phyloP scores from a whole-genome alignment of 2,329 filamentous ascomycete genomes.

The Teratosphaeria gauchensis region DNA sequence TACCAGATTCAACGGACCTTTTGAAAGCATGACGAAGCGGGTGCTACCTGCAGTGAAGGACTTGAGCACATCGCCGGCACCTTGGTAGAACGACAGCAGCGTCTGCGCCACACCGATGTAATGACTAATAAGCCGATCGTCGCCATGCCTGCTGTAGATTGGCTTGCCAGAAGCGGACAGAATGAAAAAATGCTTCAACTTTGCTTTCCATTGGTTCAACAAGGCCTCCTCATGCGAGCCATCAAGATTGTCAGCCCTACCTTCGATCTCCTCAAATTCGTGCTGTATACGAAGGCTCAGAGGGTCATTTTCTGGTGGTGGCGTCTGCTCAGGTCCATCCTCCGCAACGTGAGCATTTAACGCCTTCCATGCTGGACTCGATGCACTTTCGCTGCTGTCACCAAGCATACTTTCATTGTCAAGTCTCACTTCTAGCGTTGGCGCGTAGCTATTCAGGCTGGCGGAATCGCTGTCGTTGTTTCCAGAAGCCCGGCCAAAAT shows the following conservation, averaged over 20 bases:
- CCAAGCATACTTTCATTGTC: conserved; percentile 77
- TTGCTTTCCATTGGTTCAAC: conserved; percentile 72
- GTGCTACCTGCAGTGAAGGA: conserved; percentile 81
- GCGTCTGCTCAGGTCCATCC: conserved; percentile 50
- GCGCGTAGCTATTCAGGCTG: conserved; percentile 58
- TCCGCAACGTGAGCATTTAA: conserved; percentile 54
- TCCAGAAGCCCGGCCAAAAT: conserved; percentile 34
- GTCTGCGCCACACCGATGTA: conserved; percentile 95
- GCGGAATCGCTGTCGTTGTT: conserved; percentile 48
- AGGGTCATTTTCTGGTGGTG: conserved; percentile 36
- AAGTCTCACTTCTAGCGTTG: conserved; percentile 51
- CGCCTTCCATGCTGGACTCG: conserved; percentile 59
- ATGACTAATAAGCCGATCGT: conserved; percentile 78
- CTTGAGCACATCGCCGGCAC: conserved; percentile 63
- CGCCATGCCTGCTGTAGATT: conserved; percentile 91
- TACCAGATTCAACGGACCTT: conserved; percentile 84
- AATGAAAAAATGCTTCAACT: conserved; percentile 95
- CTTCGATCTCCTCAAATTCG: conserved; percentile 63
- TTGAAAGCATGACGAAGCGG: conserved; percentile 74
- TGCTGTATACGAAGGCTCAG: conserved; percentile 57
- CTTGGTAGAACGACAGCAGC: conserved; percentile 93
- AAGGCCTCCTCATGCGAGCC: conserved; percentile 48
- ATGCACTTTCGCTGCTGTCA: conserved; percentile 54
- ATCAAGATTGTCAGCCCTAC: conserved; percentile 46
- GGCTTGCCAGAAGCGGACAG: conserved; percentile 93